Percentiles rank a stretch among this genome's conserved stretches.
Evolutionary conservation across 2,329 filamentous ascomycete species (phyloP).

Genomic region (Sporothrix globosa): DNA sequence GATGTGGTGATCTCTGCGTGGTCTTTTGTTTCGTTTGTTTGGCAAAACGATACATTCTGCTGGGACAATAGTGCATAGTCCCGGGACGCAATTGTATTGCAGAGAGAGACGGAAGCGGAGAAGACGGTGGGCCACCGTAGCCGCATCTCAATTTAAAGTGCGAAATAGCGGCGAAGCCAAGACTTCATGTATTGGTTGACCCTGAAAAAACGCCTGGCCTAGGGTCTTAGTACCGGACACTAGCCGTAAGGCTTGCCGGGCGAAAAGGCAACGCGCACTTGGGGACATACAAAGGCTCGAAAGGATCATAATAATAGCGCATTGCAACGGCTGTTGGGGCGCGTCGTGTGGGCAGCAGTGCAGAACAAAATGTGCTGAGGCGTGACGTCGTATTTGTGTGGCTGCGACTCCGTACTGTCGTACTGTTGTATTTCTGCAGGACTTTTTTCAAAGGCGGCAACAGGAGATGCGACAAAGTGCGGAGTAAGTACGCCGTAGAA

Average conservation of each 20-base stretch:
- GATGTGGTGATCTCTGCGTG: neutral
- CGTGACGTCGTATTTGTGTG: no score
- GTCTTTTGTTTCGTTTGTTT: neutral
- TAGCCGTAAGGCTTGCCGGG: slow-evolving; percentile 11
- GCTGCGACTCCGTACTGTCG: no score
- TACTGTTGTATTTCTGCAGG: neutral
- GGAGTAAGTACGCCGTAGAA: neutral
- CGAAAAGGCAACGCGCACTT: neutral
- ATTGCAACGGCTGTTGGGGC: neutral
- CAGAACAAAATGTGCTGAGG: no score
- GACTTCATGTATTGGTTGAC: slow-evolving; percentile 1
- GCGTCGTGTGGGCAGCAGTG: neutral
- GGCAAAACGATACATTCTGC: no score
- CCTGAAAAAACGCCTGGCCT: slow-evolving; percentile 22
- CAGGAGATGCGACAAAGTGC: neutral
- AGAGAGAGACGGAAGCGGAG: no score
- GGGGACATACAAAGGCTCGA: neutral
- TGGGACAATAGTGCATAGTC: no score
- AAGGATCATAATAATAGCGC: slow-evolving; percentile 9
- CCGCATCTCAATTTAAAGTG: slow-evolving; percentile 18
- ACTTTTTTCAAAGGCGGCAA: neutral
- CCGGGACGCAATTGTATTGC: no score
- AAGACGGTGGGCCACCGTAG: neutral
- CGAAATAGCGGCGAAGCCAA: slow-evolving; percentile 10
- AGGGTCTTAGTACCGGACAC: neutral